These are phyloP conservation scores for Aethionema arabicum DNA, from an alignment of 345 rosid genomes.

Conservation along the genomic window DNA sequence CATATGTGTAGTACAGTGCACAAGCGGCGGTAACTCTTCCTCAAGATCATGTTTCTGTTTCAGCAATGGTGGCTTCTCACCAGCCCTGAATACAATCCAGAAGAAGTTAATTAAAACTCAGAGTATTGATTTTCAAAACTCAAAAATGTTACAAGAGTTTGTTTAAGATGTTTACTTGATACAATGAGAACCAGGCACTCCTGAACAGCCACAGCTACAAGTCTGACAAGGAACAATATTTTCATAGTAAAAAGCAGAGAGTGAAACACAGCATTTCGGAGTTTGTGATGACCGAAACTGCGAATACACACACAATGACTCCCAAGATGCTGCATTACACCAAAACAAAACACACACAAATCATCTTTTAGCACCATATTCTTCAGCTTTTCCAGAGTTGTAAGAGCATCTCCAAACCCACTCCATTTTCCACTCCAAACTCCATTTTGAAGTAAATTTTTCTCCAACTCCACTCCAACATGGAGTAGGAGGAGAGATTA, in stretches of 20 bases:
- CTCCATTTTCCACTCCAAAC: too few species aligned
- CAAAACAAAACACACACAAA: conserved; percentile 4
- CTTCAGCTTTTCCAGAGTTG: too few species aligned
- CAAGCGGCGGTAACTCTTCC: conserved; percentile 43
- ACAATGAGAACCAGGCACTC: conserved; percentile 45
- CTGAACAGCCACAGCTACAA: conserved; percentile 77
- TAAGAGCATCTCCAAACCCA: too few species aligned
- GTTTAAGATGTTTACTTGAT: conserved; percentile 39
- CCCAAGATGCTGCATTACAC: conserved; percentile 60
- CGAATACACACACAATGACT: conserved; percentile 66
- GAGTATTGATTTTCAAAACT: not conserved
- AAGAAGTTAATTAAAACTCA: not conserved
- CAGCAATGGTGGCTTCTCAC: conserved; percentile 42
- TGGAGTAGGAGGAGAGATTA: too few species aligned
- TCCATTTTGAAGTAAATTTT: too few species aligned
- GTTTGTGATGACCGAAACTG: conserved; percentile 55
- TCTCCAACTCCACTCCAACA: too few species aligned
- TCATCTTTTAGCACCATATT: not conserved
- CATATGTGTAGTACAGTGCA: conserved; percentile 65
- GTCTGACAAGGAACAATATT: conserved; percentile 67
- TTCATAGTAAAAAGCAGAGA: conserved; percentile 67
- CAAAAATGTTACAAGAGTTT: not conserved
- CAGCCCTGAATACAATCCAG: conserved; percentile 35
- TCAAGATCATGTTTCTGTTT: conserved; percentile 45
- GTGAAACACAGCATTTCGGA: conserved; percentile 85